Evolutionary conservation across 2,329 filamentous ascomycete genomes (phyloP).

Genomic region (Aspergillus candidus): DNA sequence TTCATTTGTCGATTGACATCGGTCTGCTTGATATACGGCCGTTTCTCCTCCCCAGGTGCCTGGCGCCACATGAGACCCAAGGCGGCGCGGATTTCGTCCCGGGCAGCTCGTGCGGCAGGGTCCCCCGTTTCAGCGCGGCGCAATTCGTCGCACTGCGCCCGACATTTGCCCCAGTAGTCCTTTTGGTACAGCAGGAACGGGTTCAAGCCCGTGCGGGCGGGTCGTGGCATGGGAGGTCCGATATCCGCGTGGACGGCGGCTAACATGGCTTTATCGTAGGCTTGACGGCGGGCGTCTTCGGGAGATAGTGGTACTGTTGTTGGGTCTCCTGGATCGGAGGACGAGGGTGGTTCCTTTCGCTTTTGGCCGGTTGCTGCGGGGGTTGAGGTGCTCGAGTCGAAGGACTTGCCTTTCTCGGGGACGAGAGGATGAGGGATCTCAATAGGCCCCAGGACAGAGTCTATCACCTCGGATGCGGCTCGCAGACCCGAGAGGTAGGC

Average conservation of each 20-base stretch:
- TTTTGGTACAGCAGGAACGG: conserved; percentile 89
- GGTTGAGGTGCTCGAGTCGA: conserved; percentile 8
- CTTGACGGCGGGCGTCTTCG: conserved; percentile 34
- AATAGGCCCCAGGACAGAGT: conserved; percentile 75
- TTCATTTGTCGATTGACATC: conserved; percentile 64
- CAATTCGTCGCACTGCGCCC: conserved; percentile 63
- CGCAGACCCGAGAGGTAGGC: conserved; percentile 91
- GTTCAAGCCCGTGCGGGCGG: conserved; percentile 68
- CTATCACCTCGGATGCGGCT: conserved; percentile 78
- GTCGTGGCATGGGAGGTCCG: conserved; percentile 68
- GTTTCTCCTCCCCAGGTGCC: conserved; percentile 61
- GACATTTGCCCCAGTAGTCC: conserved; percentile 58
- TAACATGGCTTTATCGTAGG: conserved; percentile 54
- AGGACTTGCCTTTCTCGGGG: conserved; percentile 49
- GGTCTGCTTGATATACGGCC: conserved; percentile 71
- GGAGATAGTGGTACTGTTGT: conserved; percentile 12
- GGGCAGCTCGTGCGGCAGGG: conserved; percentile 59
- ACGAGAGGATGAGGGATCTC: conserved; percentile 70
- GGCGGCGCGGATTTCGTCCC: conserved; percentile 73
- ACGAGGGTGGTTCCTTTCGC: conserved; percentile 15
- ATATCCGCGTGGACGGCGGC: conserved; percentile 55
- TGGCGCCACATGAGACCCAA: conserved; percentile 89
- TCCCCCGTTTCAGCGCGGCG: conserved; percentile 60
- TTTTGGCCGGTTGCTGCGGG: conserved; percentile 20
- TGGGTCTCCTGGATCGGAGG: conserved; percentile 7